Base-by-base conservation (phyloP, 2,329 filamentous ascomycete species). In the Chrysoporthe cubensis region DNA sequence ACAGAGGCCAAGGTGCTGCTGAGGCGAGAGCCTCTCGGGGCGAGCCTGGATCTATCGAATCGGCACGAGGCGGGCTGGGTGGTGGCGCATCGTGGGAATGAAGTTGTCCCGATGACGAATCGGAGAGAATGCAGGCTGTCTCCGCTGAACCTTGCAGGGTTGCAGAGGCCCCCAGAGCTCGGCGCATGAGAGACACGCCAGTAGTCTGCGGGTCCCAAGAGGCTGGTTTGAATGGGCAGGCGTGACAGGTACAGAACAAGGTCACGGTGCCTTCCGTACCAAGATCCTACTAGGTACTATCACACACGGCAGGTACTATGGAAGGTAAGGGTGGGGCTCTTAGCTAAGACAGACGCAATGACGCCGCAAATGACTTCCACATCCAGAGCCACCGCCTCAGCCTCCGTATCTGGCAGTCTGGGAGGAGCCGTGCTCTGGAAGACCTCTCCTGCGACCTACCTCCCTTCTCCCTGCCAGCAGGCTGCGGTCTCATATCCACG, bases 121-220 rank as follows among this genome's bases (percentile, higher is more conserved):
- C 57, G 57, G 57, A 60, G 40, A 60, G 57, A 60, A 43, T 43
- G 26, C 40, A 32, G 40, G 5, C 9, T 46, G n/a, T 58, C 56
- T 58, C 34, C 32, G 56, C 56, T 58, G 34, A 21, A 58, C 56
- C 32, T 40, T 42, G n/a, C 16, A 58, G 37, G 56, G n/a, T 58
- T n/a, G 56, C 34, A 58, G n/a, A 58, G 34, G 34, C 34, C 56
- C 56, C 56, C 56, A 58, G 11, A 40, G n/a, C 9, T 42, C 34
- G 21, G 50, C 16, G 50, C 21, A 14, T 54, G 26, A 16, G 26
- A 14, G 50, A 54, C 32, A 21, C 21, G 13, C 26, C 26, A 34
- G 4, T 32, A 26, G 50, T 34, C 26, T 21, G 21, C 50, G 50
- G 50, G 50, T 54, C n/a, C 48, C 48, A 32, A 54, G 9, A 21